Percentiles rank a stretch among this genome's conserved stretches.
These are phyloP conservation scores for Nyctanthes arbortristis DNA, from an alignment of 257 asterid genomes.

Conservation along the genomic window DNA sequence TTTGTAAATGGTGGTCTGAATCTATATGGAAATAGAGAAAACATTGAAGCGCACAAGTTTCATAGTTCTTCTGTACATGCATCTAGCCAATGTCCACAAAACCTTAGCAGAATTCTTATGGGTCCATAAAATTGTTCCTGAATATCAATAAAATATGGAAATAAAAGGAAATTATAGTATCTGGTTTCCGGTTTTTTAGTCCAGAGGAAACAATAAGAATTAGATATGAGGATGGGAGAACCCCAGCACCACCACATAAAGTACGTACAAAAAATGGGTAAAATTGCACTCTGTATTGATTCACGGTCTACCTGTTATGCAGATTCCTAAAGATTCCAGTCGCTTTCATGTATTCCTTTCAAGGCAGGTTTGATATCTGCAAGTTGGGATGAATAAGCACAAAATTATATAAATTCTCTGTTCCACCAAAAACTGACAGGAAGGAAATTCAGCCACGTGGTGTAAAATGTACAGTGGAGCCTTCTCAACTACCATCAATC, in stretches of 20 bases:
- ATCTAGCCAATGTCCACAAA: constrained; percentile 38
- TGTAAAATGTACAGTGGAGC: no score
- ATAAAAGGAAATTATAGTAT: constrained; percentile 9
- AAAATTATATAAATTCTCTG: constrained; percentile 19
- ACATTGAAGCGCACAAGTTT: constrained; percentile 27
- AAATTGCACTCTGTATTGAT: no score
- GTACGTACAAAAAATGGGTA: no score
- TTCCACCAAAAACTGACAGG: no score
- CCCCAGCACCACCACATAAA: no score
- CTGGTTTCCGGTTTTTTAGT: constrained; percentile 17
- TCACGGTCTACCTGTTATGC: no score
- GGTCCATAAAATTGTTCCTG: constrained; percentile 36
- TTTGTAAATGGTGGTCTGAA: constrained; percentile 35
- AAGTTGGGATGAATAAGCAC: not conserved
- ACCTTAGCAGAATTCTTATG: constrained; percentile 39
- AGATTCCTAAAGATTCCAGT: no score
- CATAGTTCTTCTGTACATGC: constrained; percentile 36
- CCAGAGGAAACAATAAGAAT: no score
- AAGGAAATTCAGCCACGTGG: no score
- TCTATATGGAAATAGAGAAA: constrained; percentile 28
- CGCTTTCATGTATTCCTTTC: not conserved
- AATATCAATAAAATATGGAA: not conserved
- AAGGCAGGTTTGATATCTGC: not conserved
- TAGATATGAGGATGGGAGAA: no score
- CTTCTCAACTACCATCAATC: not conserved